Base-by-base conservation (phyloP, 1,284 basidiomycete genomes). In the Clitocybe nebularis region DNA sequence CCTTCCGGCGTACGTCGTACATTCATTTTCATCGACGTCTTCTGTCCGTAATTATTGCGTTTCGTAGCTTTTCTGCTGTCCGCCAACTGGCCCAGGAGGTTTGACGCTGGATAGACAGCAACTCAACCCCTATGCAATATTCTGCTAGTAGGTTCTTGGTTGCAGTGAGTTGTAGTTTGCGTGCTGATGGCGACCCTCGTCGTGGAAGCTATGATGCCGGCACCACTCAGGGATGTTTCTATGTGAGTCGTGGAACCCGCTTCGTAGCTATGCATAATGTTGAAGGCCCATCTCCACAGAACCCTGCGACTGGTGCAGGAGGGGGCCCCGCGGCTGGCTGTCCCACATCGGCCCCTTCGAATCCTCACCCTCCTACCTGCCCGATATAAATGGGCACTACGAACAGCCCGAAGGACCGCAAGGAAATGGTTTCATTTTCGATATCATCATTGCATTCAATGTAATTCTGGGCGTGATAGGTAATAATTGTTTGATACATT, bases 81-180 rank as follows among this genome's bases (percentile, higher is more conserved):
- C 48, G n/a, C 41, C 43, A 5, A 20, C 23, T 9, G 48, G 48
- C 11, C 48, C 48, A 11, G 36, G 25, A 4, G 43, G 39, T 20
- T 19, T 47, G 4, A 7, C 39, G 4, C 43, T 50, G 4, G 32
- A 47, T 28, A 38, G 45, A 14, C 48, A 50, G 34, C 48, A 50
- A 33, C 16, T 37, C 10, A 33, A 33, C 9, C 48, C 48, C 5
- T 50, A 41, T 17, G 28, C 45, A 1, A 50, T 50, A 7, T 50
- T 50, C 43, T 50, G 48, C 48, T 50, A 50, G 48, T 50, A 16
- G 10, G 48, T 29, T 11, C 17, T 33, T 28, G n/a, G n/a, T n/a
- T n/a, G n/a, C 4, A 29, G 11, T 19, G 11, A 10, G 39, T 16
- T 19, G 4, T 22, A 14, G 4, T n/a, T 23, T 16, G 24, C 6